Evolutionary conservation across 768 basidiomycete species (phyloP).

Genomic region (Candolleomyces aberdarensis): DNA sequence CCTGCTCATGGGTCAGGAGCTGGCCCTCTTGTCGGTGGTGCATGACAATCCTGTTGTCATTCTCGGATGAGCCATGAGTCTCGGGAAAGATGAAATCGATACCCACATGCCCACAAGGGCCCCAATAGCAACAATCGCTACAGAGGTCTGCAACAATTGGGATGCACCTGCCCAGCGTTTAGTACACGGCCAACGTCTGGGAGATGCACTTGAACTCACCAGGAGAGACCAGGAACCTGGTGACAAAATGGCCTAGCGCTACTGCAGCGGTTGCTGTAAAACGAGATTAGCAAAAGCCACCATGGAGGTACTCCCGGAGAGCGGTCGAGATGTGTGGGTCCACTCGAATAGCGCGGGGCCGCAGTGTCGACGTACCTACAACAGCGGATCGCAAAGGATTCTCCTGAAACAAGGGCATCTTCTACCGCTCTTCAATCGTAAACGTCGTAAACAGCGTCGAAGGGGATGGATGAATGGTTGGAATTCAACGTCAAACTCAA

Average conservation of each 20-base stretch:
- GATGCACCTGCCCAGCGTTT: constrained; percentile 46
- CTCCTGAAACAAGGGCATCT: constrained; percentile 1
- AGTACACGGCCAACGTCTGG: neutral
- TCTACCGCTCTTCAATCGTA: too few species aligned
- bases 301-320: neutral
- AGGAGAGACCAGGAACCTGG: constrained; percentile 45
- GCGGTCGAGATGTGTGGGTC: neutral
- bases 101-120: constrained; percentile 65
- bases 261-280: constrained; percentile 26
- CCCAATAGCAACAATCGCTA: constrained; percentile 66
- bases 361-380: neutral
- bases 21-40: constrained; percentile 63
- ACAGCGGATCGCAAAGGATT: neutral
- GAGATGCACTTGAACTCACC: constrained; percentile 28
- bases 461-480: neutral
- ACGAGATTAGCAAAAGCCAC: neutral
- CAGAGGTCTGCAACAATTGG: constrained; percentile 69
- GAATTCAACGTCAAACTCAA: neutral
- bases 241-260: constrained; percentile 50
- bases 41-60: constrained; percentile 52
- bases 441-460: neutral
- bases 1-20: constrained; percentile 65
- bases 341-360: neutral
- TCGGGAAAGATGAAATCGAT: too few species aligned
- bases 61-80: neutral